Evolutionary conservation across 2,329 filamentous ascomycete genomes (phyloP), one percentile per base, ranked within the genome.

Genomic region (Canariomyces notabilis): DNA sequence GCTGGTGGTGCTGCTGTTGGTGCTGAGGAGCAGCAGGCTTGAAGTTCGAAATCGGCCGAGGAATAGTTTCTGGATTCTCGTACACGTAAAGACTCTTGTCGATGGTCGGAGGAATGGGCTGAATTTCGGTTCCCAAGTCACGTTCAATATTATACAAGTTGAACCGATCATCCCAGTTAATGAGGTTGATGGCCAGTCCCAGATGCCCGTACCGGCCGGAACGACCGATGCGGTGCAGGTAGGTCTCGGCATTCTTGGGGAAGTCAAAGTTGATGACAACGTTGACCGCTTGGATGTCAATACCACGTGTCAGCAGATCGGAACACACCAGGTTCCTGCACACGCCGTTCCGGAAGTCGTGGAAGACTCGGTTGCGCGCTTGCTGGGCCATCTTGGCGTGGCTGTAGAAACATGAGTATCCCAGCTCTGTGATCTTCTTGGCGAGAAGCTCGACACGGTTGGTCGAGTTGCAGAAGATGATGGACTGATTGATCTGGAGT

Each of bases 191-290:
- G 54, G 94, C 94, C 57, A 98, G 75, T 78, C 93, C 93, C 62
- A 97, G 78, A 70, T 98, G 93, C 56, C 93, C 93, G 65, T 95
- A 98, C 56, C 93, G 88, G 57, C 93, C 93, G 42, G 93, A 98
- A 64, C 93, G 88, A 74, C 93, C 93, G 64, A 98, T 98, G 58
- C 93, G 89, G 71, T 98, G 93, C 48, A 98, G 82, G 64, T 98
- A 98, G 0, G 93, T 98, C 71, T 98, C 93, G 14, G 93, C 94
- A 61, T 98, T 98, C 74, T 98, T 98, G 44, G 93, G 93, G 67
- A 98, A 98, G 63, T 98, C 93, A 62, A 98, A 98, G 74, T 98
- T 98, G 80, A 98, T 98, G 64, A 98, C 93, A 45, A 98, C 93
- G 60, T 98, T 98, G 63, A 98, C 93, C 44, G 93, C 93, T 69